phyloP scores from a whole-genome alignment of 257 asterid genomes.

The Thymus mandschuricus region DNA sequence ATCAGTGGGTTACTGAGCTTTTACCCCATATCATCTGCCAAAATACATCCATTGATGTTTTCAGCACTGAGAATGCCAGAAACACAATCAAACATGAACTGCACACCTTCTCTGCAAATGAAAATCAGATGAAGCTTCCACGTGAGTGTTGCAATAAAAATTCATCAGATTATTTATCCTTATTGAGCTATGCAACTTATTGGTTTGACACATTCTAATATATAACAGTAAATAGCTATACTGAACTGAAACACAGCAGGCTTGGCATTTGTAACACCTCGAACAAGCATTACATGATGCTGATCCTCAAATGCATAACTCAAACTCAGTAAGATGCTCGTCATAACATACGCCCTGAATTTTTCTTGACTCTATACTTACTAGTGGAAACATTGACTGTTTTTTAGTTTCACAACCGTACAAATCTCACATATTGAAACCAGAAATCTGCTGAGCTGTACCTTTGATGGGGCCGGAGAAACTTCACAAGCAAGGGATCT shows the following conservation, averaged over 20 bases:
- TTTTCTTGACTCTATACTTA: slow-evolving; percentile 18
- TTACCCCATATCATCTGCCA: slow-evolving; percentile 99
- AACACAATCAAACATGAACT: slow-evolving; percentile 97
- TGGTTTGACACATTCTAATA: neutral
- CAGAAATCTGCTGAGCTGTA: slow-evolving; percentile 30
- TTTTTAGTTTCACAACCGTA: slow-evolving; percentile 15
- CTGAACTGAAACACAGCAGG: slow-evolving; percentile 21
- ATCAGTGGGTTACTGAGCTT: slow-evolving; percentile 30
- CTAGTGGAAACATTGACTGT: neutral
- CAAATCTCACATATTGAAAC: slow-evolving; percentile 19
- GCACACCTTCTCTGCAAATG: slow-evolving; percentile 95
- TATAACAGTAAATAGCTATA: slow-evolving; percentile 17
- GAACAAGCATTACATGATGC: slow-evolving; percentile 23
- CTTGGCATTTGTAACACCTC: slow-evolving; percentile 6
- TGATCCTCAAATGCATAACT: slow-evolving; percentile 16
- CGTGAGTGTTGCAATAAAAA: slow-evolving; percentile 10
- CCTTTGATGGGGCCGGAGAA: slow-evolving; percentile 99
- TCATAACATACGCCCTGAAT: slow-evolving; percentile 17
- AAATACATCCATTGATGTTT: slow-evolving; percentile 92
- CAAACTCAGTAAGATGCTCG: slow-evolving; percentile 21
- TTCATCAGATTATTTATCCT: slow-evolving; percentile 5
- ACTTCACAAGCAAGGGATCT: slow-evolving; percentile 84
- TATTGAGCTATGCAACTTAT: neutral
- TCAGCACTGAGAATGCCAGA: slow-evolving; percentile 70
- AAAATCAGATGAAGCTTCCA: slow-evolving; percentile 40